These are phyloP conservation scores for Rhipidocladum racemiflorum DNA, from an alignment of 176 grass and related monocot species.

Conservation along the genomic window DNA sequence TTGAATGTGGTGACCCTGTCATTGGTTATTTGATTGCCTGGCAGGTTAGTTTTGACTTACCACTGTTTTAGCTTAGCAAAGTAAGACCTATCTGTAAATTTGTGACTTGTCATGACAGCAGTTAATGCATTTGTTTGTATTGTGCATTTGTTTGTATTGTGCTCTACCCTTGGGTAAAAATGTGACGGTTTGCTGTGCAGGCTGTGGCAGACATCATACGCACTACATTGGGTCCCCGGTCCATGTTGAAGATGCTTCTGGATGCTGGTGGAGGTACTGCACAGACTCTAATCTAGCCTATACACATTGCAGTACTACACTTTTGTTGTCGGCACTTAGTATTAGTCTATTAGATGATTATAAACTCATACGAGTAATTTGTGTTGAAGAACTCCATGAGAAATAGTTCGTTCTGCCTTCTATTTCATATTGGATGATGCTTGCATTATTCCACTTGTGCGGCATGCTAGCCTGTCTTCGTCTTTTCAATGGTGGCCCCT, in stretches of 20 bases:
- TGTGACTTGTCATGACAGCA: neutral
- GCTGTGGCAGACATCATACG: constrained; percentile 95
- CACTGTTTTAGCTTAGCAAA: neutral
- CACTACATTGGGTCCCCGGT: constrained; percentile 90
- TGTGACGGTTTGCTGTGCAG: constrained; percentile 39
- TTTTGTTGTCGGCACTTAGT: neutral
- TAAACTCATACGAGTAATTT: neutral
- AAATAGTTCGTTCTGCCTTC: neutral
- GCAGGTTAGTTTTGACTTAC: neutral
- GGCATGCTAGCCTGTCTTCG: too few species aligned
- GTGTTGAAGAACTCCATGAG: neutral
- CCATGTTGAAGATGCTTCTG: constrained; percentile 99
- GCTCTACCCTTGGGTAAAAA: neutral
- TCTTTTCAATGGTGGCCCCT: too few species aligned
- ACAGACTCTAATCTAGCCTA: neutral
- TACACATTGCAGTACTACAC: neutral
- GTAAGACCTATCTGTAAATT: neutral
- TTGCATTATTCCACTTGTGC: neutral
- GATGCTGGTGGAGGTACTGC: constrained; percentile 81
- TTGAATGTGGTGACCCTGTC: neutral
- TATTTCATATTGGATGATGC: neutral
- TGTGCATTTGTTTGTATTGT: too few species aligned
- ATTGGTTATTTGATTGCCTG: neutral
- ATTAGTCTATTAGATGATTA: neutral
- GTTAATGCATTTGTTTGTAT: neutral